Evolutionary conservation across 176 grass and related monocot genomes (phyloP).

Genomic region (Triticum aestivum): IWGSC_CS_RefSeq_v2.1 NC_057794.1:523658381-523658880

Average conservation of each 20-base stretch:
- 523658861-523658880: constrained; percentile 3
- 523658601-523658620: not conserved
- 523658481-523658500: constrained; percentile 34
- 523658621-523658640: not conserved
- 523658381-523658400: too few species aligned
- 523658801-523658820: not conserved
- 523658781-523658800: not conserved
- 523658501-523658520: constrained; percentile 60
- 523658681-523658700: not conserved
- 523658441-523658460: too few species aligned
- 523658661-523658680: not conserved
- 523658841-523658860: constrained; percentile 10
- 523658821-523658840: not conserved
- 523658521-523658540: constrained; percentile 61
- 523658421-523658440: too few species aligned
- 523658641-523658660: not conserved
- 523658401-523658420: too few species aligned
- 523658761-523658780: constrained; percentile 14
- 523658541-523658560: constrained; percentile 47
- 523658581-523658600: constrained; percentile 1
- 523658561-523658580: constrained; percentile 43
- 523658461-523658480: too few species aligned
- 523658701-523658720: not conserved
- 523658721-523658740: not conserved
- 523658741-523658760: constrained; percentile 1